Conservation (phyloP, 805 yeast species). For the Saturnispora kantuleensis region DNA sequence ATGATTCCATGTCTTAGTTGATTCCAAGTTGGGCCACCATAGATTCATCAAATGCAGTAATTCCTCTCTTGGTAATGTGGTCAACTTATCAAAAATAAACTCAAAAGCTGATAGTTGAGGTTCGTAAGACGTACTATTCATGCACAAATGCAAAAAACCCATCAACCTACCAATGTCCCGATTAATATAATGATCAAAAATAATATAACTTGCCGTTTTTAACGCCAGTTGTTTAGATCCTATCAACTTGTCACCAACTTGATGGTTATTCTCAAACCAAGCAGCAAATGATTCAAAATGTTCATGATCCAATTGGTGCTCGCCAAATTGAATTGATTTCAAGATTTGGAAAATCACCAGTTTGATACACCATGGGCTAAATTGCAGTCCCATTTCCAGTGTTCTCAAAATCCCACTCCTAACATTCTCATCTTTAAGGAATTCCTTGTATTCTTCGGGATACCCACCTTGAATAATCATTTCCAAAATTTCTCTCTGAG, state of each 20-base stretch:
- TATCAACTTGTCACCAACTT: conserved; percentile 23
- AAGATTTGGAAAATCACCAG: conserved; percentile 18
- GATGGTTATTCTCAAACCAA: conserved; percentile 29
- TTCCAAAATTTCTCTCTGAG: conserved; percentile 30
- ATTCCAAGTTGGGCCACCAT: conserved; percentile 21
- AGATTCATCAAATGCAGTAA: conserved; percentile 4
- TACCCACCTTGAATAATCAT: conserved; percentile 1
- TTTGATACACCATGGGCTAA: conserved; percentile 17
- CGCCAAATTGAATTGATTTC: background rate
- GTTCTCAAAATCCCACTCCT: conserved; percentile 12
- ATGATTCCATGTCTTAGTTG: conserved; percentile 29
- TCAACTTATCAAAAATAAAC: conserved; percentile 17
- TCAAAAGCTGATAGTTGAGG: conserved; percentile 35
- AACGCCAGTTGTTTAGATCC: conserved; percentile 44
- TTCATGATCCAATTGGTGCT: background rate
- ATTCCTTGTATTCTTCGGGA: background rate
- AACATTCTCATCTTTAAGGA: background rate
- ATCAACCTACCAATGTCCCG: background rate
- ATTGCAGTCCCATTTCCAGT: conserved; percentile 9
- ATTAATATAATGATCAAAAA: conserved; percentile 17
- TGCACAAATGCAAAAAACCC: too few relatives aligned
- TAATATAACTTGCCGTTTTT: conserved; percentile 23
- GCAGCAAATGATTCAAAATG: conserved; percentile 22
- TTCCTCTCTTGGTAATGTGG: background rate
- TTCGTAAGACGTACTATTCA: conserved; percentile 27